These are phyloP conservation scores for Euphorbia neoarborescens DNA, from an alignment of 441 rosid genomes.

Conservation along the genomic window DNA sequence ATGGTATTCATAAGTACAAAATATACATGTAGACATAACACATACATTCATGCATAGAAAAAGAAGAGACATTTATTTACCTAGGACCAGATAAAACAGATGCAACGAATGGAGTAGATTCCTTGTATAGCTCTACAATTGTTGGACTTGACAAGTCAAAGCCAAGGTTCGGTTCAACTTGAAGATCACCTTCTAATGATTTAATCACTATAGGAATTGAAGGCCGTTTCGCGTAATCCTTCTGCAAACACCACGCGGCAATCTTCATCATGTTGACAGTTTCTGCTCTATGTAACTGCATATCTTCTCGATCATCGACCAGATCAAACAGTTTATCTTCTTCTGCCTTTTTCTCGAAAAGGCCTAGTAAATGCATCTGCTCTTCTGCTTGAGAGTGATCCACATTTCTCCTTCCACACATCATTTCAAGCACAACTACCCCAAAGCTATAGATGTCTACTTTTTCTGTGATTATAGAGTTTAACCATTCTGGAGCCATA, in stretches of 20 bases:
- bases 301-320: conserved; percentile 4
- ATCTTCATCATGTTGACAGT: conserved; percentile 6
- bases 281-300: conserved; percentile 9
- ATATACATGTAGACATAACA: too few relatives aligned
- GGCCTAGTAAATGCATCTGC: neutral
- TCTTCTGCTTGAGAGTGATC: conserved; percentile 10
- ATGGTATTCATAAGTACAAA: too few relatives aligned
- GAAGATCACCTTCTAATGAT: neutral
- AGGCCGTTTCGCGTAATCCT: conserved; percentile 6
- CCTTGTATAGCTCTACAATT: neutral
- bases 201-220: conserved; percentile 15
- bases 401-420: conserved; percentile 17
- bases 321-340: neutral
- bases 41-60: too few relatives aligned
- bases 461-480: conserved; percentile 14
- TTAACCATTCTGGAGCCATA: conserved; percentile 20
- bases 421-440: conserved; percentile 13
- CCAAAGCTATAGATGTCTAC: conserved; percentile 20
- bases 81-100: conserved; percentile 9
- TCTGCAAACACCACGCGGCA: conserved; percentile 17
- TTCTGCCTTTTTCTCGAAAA: conserved; percentile 4
- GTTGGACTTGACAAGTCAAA: neutral
- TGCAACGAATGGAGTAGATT: neutral
- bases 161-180: conserved; percentile 4
- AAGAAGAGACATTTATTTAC: neutral